Conservation (phyloP, 202 grass and related monocot species). For the Zizania palustris region DNA sequence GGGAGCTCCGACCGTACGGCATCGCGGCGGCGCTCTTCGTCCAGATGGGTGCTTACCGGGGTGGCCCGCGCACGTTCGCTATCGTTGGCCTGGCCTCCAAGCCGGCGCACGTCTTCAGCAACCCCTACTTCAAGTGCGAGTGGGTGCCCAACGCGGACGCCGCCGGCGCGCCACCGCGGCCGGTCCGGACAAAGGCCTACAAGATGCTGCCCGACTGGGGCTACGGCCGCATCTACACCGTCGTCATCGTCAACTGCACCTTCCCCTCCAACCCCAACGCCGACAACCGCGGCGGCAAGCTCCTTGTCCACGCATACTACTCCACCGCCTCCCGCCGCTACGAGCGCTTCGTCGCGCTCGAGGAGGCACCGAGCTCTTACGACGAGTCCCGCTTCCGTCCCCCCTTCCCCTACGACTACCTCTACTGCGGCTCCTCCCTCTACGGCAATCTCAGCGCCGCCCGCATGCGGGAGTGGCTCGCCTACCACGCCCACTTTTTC, state of each 20-base stretch:
- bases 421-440: conserved; percentile 89
- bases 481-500: conserved; percentile 83
- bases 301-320: conserved; percentile 82
- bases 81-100: conserved; percentile 80
- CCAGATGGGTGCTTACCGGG: conserved; percentile 89
- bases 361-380: conserved; percentile 69
- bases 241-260: conserved; percentile 70
- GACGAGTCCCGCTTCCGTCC: conserved; percentile 58
- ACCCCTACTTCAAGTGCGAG: conserved; percentile 92
- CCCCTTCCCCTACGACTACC: conserved; percentile 77
- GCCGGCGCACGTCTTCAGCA: conserved; percentile 69
- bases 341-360: conserved; percentile 77
- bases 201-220: conserved; percentile 85
- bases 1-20: conserved; percentile 68
- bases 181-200: conserved; percentile 72
- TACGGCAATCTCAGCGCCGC: conserved; percentile 73
- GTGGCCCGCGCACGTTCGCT: conserved; percentile 77
- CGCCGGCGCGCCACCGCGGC: conserved; percentile 23
- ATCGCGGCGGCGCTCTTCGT: conserved; percentile 81
- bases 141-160: conserved; percentile 56
- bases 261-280: conserved; percentile 71
- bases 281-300: conserved; percentile 65
- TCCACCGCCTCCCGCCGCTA: conserved; percentile 69
- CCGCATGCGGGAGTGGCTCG: conserved; percentile 78
- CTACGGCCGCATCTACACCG: conserved; percentile 68